Base-by-base conservation (phyloP, 441 rosid genomes). In the Euphorbia celastroides region DNA sequence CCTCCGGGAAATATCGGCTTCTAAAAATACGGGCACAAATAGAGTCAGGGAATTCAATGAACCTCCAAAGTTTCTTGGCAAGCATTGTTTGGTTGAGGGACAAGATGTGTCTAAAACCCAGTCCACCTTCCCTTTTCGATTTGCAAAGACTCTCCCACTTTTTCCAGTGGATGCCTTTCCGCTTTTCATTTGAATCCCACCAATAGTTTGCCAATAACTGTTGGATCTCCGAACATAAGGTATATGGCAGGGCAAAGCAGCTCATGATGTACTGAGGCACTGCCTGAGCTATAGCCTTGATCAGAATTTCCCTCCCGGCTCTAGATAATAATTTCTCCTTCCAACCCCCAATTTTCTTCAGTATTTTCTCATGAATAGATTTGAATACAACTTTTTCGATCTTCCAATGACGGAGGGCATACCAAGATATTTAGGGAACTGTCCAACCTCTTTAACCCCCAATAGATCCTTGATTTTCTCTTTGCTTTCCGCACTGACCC, bases 401-500 rank as follows among this genome's bases (percentile, higher is more conserved):
- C n/a, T 26, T 14, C 59, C 59, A 10, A 56, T 12, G 0, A 32
- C 5, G 0, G 50, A 0, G 0, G 50, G 64, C 8, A 60, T 1
- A 0, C 64, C 64, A 0, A 60, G 50, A 11, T 60, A 60, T n/a
- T 19, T 19, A 1, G 28, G 28, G 7, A n/a, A 8, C 0, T 5
- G 11, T 0, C 42, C 50, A 1, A 36, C 50, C 5, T 32, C 27
- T 1, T 36, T 60, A 1, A 36, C 50, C 0, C 16, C 16, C 2
- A 60, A 5, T 0, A 56, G 0, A 0, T 2, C 7, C 17, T 25
- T 25, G 10, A 56, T 56, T 9, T 11, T 1, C 2, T 5, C 1
- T 2, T n/a, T 1, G 0, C 0, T 0, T 0, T 10, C n/a, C 6
- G 0, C 2, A 10, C 1, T 12, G 0, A 56, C 32, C 13, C 11